Base-by-base conservation (phyloP, 1,284 basidiomycete genomes). In the Moniliella sp. region DNA sequence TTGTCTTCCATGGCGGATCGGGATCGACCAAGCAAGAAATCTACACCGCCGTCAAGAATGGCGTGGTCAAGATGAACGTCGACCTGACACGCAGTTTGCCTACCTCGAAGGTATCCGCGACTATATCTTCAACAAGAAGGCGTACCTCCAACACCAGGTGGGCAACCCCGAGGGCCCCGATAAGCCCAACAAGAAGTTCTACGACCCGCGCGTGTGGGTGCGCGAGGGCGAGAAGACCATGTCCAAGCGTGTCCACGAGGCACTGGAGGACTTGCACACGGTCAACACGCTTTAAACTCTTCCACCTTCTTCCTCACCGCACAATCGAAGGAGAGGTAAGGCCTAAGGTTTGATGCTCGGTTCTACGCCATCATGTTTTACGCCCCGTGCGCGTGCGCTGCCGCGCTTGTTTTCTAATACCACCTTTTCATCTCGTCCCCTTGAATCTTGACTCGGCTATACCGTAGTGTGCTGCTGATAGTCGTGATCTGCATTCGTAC, bases 1-100 rank as follows among this genome's bases (percentile, higher is more conserved):
- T 97, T 42, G 91, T 97, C 65, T 99, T 97, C 83, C 91, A 99
- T 69, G 91, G 91, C 66, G 91, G 91, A 49, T 94, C 88, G 36
- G 91, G 91, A 37, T 94, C 88, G 23, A 76, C 77, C 53, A 86
- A 88, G 68, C 77, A 91, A 37, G 91, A 99, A 67, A 97, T 97
- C 67, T 69, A 69, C 55, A 83, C 77, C 31, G 88, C 88, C 35
- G 88, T 97, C 48, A 56, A 66, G n/a, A 73, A 88, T 64, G 88
- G 91, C 62, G 88, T 57, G 5, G 46, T 57, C 31, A 57, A 57
- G 50, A 57, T 57, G 54, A 57, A 57, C 43, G 50, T 57, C 34
- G 54, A 57, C 51, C 49, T 64, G 79, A 84, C 65, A 83, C 80
- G 15, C 81, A 88, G 63, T 91, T 73, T 61, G 83, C 84, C 13